Percentiles rank a stretch among this genome's conserved stretches.
phyloP scores from a whole-genome alignment of 2,329 filamentous ascomycete genomes.

The Arthroderma sp. region DNA sequence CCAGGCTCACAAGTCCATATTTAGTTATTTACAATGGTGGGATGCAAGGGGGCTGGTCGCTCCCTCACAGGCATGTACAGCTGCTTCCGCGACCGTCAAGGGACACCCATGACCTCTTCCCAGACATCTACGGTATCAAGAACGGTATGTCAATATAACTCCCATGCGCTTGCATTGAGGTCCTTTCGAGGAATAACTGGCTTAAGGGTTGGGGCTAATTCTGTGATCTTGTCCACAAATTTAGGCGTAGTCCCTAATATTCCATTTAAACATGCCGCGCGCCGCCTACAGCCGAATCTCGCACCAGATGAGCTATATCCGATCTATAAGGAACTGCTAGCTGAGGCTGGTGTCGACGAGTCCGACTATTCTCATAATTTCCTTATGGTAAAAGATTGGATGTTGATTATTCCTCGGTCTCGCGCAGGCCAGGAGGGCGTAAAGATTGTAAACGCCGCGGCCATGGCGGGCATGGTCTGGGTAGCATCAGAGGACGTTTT shows the following conservation, averaged over 20 bases:
- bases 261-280: slow-evolving; percentile 7
- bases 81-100: slow-evolving; percentile 8
- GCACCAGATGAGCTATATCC: slow-evolving; percentile 3
- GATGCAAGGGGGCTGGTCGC: slow-evolving; percentile 10
- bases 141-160: slow-evolving; percentile 3
- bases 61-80: slow-evolving; percentile 11
- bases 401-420: slow-evolving; percentile 36
- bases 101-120: slow-evolving; percentile 9
- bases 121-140: slow-evolving; percentile 10
- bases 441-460: slow-evolving; percentile 14
- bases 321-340: slow-evolving; percentile 7
- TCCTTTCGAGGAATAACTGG: background rate
- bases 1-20: slow-evolving; percentile 6
- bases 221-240: background rate
- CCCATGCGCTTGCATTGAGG: background rate
- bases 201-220: background rate
- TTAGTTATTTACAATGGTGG: slow-evolving; percentile 11
- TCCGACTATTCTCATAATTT: slow-evolving; percentile 30
- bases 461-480: slow-evolving; percentile 32
- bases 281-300: background rate
- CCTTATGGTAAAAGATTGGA: slow-evolving; percentile 29
- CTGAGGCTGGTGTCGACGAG: slow-evolving; percentile 5
- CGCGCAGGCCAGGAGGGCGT: slow-evolving; percentile 15
- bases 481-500: slow-evolving; percentile 19
- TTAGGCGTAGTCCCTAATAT: slow-evolving; percentile 9